Base-by-base conservation (phyloP, 2,329 filamentous ascomycete genomes). In the Cercospora nicotianae region DNA sequence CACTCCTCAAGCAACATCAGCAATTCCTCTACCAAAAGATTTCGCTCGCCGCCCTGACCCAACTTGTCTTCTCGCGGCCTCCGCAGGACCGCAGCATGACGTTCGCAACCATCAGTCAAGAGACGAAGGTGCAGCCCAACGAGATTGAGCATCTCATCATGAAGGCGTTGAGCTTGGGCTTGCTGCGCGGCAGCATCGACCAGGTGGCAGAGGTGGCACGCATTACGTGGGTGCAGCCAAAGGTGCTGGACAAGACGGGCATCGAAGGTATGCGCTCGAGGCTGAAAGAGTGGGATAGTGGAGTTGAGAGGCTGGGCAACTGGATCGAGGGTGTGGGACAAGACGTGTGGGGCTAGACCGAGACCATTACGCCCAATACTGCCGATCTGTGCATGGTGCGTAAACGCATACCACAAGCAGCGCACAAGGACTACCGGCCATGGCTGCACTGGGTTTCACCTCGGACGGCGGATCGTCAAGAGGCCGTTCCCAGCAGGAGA, bases 191-290 rank as follows among this genome's bases (percentile, higher is more conserved):
- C 57, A 95, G 91, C 66, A 98, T 99, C 75, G 95, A 99, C 80
- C 94, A 99, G 83, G 95, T 99, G 33, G 93, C 93, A 59, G 90
- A 94, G 81, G 89, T 98, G 73, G 95, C 95, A 53, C 89, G 94
- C 78, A 97, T 99, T 81, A 94, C 94, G 76, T 99, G 95, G 95
- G 95, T 99, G 67, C 95, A 99, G 83, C 95, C 95, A 23, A 98
- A 98, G 87, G 94, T 99, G 33, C 83, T 99, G 73, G 95, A 98
- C 80, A 93, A 94, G 89, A 89, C 89, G 81, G 95, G 98, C 84
- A 97, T 99, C 75, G 92, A 91, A 76, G 92, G 90, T 76, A 97
- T 99, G 94, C 88, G 92, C 76, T 86, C 88, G 77, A 86, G 95
- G 75, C 82, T 99, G 77, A 90, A 91, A 78, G 94, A 99, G 76